phyloP scores from a whole-genome alignment of 1,284 basidiomycete genomes.

The Pascua guehoae region DNA sequence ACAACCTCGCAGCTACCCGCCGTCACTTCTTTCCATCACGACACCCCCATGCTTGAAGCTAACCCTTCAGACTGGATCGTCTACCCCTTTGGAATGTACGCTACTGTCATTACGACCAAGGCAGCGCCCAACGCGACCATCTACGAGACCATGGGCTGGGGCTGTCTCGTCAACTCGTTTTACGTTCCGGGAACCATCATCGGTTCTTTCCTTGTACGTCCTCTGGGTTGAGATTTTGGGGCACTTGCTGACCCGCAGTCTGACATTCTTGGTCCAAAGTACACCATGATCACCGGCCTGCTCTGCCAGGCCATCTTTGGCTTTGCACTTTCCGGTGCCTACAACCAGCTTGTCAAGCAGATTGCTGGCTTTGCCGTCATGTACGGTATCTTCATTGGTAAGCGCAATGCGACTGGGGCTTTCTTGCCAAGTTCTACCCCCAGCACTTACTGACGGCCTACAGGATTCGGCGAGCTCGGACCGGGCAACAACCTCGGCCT shows the following conservation, averaged over 20 bases:
- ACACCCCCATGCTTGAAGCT: neutral
- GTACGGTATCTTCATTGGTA: constrained; percentile 75
- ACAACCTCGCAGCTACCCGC: no score
- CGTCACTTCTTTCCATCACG: no score
- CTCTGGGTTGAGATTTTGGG: neutral
- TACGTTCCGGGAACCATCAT: constrained; percentile 46
- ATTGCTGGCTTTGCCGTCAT: constrained; percentile 78
- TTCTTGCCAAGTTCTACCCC: no score
- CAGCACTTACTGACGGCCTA: constrained; percentile 60
- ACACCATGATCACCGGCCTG: constrained; percentile 72
- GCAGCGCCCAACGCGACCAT: constrained; percentile 26
- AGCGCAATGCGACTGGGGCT: no score
- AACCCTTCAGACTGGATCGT: constrained; percentile 38
- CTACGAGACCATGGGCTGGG: constrained; percentile 43
- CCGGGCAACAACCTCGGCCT: constrained; percentile 77
- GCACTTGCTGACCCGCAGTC: constrained; percentile 12
- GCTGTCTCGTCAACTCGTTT: constrained; percentile 50
- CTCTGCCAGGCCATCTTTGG: constrained; percentile 70
- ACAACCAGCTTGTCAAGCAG: constrained; percentile 48
- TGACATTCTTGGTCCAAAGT: constrained; percentile 46
- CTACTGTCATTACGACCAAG: constrained; percentile 56
- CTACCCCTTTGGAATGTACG: constrained; percentile 74
- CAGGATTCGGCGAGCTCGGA: constrained; percentile 66
- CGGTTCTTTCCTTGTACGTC: constrained; percentile 39
- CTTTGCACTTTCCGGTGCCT: constrained; percentile 81